These are phyloP conservation scores for Hypomontagnella submonticulosa DNA, from an alignment of 495 filamentous ascomycete species.

Conservation along the genomic window DNA sequence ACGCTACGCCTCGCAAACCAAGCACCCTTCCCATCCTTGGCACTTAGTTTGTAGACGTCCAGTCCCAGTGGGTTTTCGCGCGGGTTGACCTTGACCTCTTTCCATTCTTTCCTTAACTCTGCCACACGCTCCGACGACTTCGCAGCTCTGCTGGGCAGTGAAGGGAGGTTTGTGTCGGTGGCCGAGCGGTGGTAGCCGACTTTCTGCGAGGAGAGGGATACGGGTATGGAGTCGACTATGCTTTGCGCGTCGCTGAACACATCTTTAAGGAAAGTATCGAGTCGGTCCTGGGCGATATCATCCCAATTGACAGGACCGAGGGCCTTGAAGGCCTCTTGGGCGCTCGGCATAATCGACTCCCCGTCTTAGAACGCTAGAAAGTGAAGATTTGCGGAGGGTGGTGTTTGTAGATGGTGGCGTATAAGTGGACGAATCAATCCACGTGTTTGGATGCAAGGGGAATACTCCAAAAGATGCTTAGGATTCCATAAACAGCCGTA, in stretches of 20 bases:
- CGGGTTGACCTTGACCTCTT: slow-evolving; percentile 75
- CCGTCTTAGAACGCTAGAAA: not conserved
- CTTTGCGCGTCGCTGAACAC: slow-evolving; percentile 73
- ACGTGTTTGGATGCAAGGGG: not conserved
- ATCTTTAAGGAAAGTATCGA: slow-evolving; percentile 65
- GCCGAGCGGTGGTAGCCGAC: slow-evolving; percentile 45
- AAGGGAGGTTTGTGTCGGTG: slow-evolving; percentile 48
- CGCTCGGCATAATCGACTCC: slow-evolving; percentile 62
- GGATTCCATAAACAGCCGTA: not conserved
- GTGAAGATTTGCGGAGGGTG: not conserved
- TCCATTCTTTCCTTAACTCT: slow-evolving; percentile 83
- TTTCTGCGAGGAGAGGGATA: slow-evolving; percentile 38
- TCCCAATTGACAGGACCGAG: slow-evolving; percentile 78
- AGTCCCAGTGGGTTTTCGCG: slow-evolving; percentile 82
- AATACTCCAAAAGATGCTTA: slow-evolving; percentile 4
- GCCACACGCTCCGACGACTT: slow-evolving; percentile 43
- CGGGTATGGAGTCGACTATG: slow-evolving; percentile 79
- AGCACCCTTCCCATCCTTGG: slow-evolving; percentile 81
- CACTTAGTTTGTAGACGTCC: slow-evolving; percentile 79
- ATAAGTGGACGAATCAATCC: not conserved
- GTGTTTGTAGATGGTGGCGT: slow-evolving; percentile 1
- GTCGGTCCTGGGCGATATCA: slow-evolving; percentile 64
- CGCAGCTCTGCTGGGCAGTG: slow-evolving; percentile 17
- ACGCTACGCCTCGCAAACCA: slow-evolving; percentile 93
- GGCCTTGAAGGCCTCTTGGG: slow-evolving; percentile 78